phyloP scores from a whole-genome alignment of 441 rosid species.

The Croton setiger region DNA sequence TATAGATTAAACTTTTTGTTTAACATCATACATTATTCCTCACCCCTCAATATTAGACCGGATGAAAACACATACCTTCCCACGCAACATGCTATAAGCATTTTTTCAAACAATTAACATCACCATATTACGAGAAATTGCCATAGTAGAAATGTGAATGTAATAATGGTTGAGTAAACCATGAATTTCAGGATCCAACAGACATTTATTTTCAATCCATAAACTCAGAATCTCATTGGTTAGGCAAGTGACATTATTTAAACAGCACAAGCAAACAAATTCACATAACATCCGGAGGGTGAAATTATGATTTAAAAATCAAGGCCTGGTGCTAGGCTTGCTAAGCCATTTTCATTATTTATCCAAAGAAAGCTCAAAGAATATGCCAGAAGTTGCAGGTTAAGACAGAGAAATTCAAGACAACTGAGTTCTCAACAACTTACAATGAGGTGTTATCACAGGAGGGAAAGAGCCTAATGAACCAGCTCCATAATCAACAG shows the following conservation, averaged over 20 bases:
- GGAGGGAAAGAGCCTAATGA: constrained; percentile 74
- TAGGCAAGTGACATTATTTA: background rate
- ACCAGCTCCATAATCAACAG: constrained; percentile 93
- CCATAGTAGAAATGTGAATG: too few relatives aligned
- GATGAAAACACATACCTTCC: too few relatives aligned
- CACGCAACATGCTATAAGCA: background rate
- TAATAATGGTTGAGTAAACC: background rate
- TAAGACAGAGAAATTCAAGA: background rate
- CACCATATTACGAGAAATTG: too few relatives aligned
- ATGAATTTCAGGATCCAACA: background rate
- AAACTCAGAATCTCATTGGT: background rate
- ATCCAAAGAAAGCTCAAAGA: constrained; percentile 2
- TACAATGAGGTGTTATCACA: constrained; percentile 64
- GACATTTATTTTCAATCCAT: background rate
- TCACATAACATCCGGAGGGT: background rate
- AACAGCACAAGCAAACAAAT: background rate
- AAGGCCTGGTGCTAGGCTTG: background rate
- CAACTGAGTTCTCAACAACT: constrained; percentile 30
- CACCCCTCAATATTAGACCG: background rate
- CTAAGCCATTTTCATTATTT: background rate
- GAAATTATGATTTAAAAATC: background rate
- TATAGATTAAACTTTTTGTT: background rate
- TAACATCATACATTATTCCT: background rate
- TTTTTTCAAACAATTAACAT: too few relatives aligned
- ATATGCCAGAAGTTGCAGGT: constrained; percentile 1